Evolutionary conservation across 306 rosid genomes (phyloP).

Genomic region (Quercus bicolor): DNA sequence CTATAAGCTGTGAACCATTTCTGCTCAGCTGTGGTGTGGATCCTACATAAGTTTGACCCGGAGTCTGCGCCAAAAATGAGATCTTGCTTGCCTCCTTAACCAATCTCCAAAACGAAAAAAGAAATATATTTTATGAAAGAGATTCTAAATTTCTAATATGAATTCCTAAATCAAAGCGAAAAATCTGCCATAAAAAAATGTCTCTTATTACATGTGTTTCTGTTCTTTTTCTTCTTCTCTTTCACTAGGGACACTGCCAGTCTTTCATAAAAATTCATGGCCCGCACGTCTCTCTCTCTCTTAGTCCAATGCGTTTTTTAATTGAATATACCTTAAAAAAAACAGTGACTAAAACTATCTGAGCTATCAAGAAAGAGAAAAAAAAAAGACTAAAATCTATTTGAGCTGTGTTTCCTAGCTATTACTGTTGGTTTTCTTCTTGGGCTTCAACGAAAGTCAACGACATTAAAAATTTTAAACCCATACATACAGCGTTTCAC

Average conservation of each 20-base stretch:
- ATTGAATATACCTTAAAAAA: slow-evolving; percentile 1
- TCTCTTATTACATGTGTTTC: background rate
- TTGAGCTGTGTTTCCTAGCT: slow-evolving; percentile 40
- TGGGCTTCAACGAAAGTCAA: background rate
- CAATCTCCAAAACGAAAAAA: background rate
- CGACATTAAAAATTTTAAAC: background rate
- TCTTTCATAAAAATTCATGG: slow-evolving; percentile 1
- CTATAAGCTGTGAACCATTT: no score
- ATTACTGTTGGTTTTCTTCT: background rate
- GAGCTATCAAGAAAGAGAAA: no score
- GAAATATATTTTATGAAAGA: no score
- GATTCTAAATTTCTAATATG: background rate
- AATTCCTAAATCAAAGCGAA: background rate
- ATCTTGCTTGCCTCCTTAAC: background rate
- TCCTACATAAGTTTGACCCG: background rate
- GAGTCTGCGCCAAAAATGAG: background rate
- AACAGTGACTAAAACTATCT: background rate
- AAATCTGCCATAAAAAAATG: background rate
- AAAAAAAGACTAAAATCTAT: background rate
- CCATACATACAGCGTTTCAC: slow-evolving; percentile 15
- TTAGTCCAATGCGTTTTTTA: background rate
- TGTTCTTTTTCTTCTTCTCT: background rate
- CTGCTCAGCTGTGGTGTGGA: background rate
- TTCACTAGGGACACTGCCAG: background rate
- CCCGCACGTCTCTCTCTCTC: slow-evolving; percentile 12